Base-by-base conservation (phyloP, 2,329 filamentous ascomycete species). In the Metarhizium anisopliae region DNA sequence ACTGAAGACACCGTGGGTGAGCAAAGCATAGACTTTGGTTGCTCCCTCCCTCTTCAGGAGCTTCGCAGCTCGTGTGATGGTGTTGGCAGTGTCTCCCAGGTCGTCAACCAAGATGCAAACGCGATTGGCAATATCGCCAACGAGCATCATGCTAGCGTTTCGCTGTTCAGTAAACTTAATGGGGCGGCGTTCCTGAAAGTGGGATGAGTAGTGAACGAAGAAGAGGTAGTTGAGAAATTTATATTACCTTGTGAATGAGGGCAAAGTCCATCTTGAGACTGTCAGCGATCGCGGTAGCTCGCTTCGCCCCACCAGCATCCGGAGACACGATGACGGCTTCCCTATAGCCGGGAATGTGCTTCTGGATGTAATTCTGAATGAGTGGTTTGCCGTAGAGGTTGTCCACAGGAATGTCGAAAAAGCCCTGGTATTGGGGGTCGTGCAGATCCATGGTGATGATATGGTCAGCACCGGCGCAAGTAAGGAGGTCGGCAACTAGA, bases 321-420 rank as follows among this genome's bases (percentile, higher is more conserved):
- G 94, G 94, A 67, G 90, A 95, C 65, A 99, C 93, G 67, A 99
- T 88, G 50, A 99, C 91, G 42, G 90, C 89, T 56, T 93, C 83
- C 70, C 86, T 87, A 72, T 86, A 92, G 67, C 92, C 86, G 51
- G 89, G 86, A 58, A 96, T 94, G 65, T 90, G 84, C 67, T 88
- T 85, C 68, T 91, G 86, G 63, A 87, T 86, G 67, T 86, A 87
- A 59, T 80, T 80, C 67, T 86, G 83, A 54, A 87, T 77, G 52
- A 92, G 75, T 52, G 88, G 86, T 63, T 89, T 85, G 56, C 86
- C 93, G 74, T 97, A 97, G 18, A 99, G 80, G 70, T 99, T 99
- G 75, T 99, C 94, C 56, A 99, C 94, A 2, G 94, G 94, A 57
- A 97, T 96, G 68, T 99, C 93, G 68, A 99, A 97, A 78, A 96